phyloP scores from a whole-genome alignment of 345 rosid species.

The Lepidium didymum region DNA sequence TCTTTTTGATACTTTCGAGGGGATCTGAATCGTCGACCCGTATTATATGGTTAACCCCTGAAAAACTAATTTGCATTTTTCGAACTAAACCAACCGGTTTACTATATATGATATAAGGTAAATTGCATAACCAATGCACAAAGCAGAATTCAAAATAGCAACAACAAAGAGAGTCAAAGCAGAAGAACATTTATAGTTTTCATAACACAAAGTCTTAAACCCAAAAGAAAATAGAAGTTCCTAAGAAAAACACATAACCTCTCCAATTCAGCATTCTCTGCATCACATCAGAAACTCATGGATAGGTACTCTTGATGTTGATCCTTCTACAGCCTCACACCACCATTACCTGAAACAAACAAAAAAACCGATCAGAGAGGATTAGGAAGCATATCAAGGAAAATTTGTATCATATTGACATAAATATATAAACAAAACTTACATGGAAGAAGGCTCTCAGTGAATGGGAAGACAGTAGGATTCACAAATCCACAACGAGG shows the following conservation, averaged over 20 bases:
- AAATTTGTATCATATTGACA: background rate
- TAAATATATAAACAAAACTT: background rate
- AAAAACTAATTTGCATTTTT: background rate
- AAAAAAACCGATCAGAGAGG: background rate
- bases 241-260: background rate
- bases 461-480: constrained; percentile 15
- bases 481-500: background rate
- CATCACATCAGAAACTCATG: background rate
- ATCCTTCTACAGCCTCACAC: background rate
- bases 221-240: background rate
- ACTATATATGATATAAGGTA: background rate
- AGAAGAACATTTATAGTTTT: background rate
- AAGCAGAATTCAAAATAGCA: background rate
- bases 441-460: constrained; percentile 32
- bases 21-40: too few relatives aligned
- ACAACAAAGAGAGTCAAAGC: background rate
- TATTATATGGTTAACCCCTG: background rate
- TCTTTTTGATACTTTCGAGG: too few relatives aligned
- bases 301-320: background rate
- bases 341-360: constrained; percentile 8
- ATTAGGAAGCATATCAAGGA: background rate
- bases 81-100: background rate
- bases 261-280: background rate
- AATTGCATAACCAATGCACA: background rate
- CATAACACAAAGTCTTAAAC: background rate